Evolutionary conservation across 495 filamentous ascomycete species (phyloP).

Genomic region (Trichoderma reesei): DNA sequence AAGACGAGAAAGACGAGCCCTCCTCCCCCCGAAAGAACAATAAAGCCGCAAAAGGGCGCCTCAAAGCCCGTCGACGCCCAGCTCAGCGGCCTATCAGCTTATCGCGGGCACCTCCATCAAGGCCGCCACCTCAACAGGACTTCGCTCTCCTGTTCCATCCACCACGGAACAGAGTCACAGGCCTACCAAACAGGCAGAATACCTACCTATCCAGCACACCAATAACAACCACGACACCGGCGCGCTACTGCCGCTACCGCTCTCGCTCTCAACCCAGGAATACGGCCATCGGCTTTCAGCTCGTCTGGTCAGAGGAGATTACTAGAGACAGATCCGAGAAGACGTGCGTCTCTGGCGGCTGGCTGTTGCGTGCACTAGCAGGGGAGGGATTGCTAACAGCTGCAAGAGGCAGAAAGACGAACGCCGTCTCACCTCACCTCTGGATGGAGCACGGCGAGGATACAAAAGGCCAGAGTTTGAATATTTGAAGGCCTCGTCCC

Average conservation of each 20-base stretch:
- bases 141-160: too few species aligned
- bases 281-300: constrained; percentile 2
- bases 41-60: constrained; percentile 14
- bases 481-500: constrained; percentile 2
- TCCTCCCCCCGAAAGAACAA: too few species aligned
- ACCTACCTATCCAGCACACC: constrained; percentile 18
- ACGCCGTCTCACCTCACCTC: background rate
- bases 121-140: background rate
- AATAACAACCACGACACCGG: background rate
- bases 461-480: background rate
- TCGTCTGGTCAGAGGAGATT: background rate
- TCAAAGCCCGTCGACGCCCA: background rate
- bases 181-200: too few species aligned
- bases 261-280: background rate
- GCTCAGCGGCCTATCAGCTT: background rate
- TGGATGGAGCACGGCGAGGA: background rate
- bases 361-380: constrained; percentile 4
- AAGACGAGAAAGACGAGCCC: too few species aligned
- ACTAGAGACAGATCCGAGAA: constrained; percentile 8
- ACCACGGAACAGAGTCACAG: too few species aligned
- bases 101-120: background rate
- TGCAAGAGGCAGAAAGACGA: background rate
- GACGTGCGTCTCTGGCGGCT: constrained; percentile 5
- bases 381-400: constrained; percentile 1
- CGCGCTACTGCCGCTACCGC: background rate